Percentiles rank a stretch among this genome's conserved stretches.
Conservation (phyloP, 2,329 filamentous ascomycete genomes). For the Verticillium dahliae region DNA sequence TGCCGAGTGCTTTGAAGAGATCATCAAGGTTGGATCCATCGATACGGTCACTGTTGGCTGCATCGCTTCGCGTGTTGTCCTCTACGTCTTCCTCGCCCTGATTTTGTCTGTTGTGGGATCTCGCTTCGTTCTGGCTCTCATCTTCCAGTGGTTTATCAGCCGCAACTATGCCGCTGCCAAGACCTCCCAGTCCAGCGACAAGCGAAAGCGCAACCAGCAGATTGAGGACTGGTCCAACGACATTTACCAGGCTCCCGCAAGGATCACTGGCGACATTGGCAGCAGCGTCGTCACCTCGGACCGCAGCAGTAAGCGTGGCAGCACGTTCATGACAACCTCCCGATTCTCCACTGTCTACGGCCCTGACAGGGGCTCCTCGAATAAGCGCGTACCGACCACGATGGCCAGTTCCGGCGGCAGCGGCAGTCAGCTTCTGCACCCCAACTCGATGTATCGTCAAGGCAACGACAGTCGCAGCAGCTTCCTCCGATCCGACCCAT, state of each 20-base stretch:
- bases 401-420: conserved; percentile 86
- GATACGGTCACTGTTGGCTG: conserved; percentile 96
- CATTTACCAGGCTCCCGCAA: conserved; percentile 86
- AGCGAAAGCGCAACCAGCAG: conserved; percentile 80
- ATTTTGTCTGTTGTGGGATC: conserved; percentile 83
- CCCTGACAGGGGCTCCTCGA: conserved; percentile 47
- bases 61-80: conserved; percentile 93
- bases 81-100: conserved; percentile 87
- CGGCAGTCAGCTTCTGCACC: conserved; percentile 64
- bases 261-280: conserved; percentile 68
- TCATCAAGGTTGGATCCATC: conserved; percentile 91
- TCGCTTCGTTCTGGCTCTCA: conserved; percentile 80
- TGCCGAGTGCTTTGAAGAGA: conserved; percentile 83
- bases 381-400: conserved; percentile 65
- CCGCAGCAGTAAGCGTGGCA: conserved; percentile 72
- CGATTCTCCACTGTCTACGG: conserved; percentile 90
- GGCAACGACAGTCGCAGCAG: conserved; percentile 57
- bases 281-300: conserved; percentile 55
- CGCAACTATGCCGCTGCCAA: conserved; percentile 78
- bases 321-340: conserved; percentile 83
- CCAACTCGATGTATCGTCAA: conserved; percentile 65
- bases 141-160: conserved; percentile 96
- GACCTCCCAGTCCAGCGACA: conserved; percentile 74
- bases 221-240: conserved; percentile 98
- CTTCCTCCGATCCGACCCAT: conserved; percentile 55